Base-by-base conservation (phyloP, 352 stramenopile genomes). In the Phytopythium sindhum region DNA sequence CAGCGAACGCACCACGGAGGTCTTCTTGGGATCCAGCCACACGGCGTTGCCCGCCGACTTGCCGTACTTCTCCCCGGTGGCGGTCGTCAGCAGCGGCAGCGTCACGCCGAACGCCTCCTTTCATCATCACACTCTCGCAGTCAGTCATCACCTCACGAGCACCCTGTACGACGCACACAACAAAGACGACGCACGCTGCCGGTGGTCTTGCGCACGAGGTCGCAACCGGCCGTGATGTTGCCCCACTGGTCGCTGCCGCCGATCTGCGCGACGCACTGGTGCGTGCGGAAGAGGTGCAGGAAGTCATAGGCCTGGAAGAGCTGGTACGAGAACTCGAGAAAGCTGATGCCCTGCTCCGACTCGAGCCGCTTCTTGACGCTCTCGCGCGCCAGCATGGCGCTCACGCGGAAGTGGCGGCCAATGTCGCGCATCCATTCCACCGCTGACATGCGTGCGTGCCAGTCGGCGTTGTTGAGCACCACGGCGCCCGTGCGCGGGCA, bases 261-360 rank as follows among this genome's bases (percentile, higher is more conserved):
- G 57, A 99, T 90, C 78, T 99, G 98, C 54, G 98, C 84, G 19
- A 93, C 78, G 47, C 94, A 98, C 61, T 88, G 78, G 64, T 98
- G 79, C n/a, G 92, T 69, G 54, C 86, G 73, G 75, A 92, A 92
- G 15, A 99, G 74, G 69, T 99, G 95, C 60, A 99, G 70, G 76
- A 99, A 99, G 72, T 99, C 98, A 69, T 99, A 99, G 10, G 97
- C 97, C 79, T 99, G 97, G 64, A 99, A 94, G 65, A 99, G 92
- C 85, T 99, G 98, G 81, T 99, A 99, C 67, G 98, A 99, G 69
- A 99, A 99, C 85, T 99, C 98, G 60, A 99, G 90, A 79, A 99
- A 99, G 63, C 88, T 98, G 74, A 99, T 95, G 51, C 92, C 92
- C 29, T 97, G 90, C 67, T 99, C 97, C 41, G 91, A 89, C 48